These are phyloP conservation scores for Kurtzmaniella fragi DNA, from an alignment of 805 yeast species.

Conservation along the genomic window DNA sequence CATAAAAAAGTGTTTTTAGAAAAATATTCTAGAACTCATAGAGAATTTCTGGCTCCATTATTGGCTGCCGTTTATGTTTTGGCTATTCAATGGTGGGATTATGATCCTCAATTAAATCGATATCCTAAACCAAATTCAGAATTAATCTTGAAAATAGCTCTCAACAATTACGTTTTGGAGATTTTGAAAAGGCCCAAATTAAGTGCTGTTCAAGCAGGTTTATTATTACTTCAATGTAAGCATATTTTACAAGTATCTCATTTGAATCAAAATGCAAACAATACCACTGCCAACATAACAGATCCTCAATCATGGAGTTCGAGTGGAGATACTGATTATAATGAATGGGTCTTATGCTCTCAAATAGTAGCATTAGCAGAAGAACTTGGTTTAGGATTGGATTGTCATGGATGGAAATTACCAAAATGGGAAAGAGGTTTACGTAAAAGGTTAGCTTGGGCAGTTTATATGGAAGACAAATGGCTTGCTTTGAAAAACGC, in stretches of 20 bases:
- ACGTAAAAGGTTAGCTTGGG: slow-evolving; percentile 90
- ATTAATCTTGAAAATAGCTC: slow-evolving; percentile 38
- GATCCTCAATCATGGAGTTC: slow-evolving; percentile 5
- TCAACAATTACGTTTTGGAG: slow-evolving; percentile 69
- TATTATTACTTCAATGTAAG: slow-evolving; percentile 66
- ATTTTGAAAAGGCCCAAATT: slow-evolving; percentile 82
- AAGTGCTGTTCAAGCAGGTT: slow-evolving; percentile 88
- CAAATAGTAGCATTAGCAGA: slow-evolving; percentile 86
- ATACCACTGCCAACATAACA: slow-evolving; percentile 6
- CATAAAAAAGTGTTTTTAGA: slow-evolving; percentile 91
- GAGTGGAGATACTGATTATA: slow-evolving; percentile 37
- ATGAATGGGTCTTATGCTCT: slow-evolving; percentile 82
- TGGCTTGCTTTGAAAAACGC: slow-evolving; percentile 83
- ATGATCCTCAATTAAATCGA: slow-evolving; percentile 69
- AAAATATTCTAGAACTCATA: slow-evolving; percentile 83
- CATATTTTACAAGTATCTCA: slow-evolving; percentile 23
- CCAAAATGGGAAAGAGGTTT: slow-evolving; percentile 95
- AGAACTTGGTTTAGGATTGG: slow-evolving; percentile 86
- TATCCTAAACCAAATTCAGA: slow-evolving; percentile 75
- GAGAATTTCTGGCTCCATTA: slow-evolving; percentile 88
- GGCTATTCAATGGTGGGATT: slow-evolving; percentile 94
- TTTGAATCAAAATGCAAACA: slow-evolving; percentile 4
- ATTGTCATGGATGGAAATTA: slow-evolving; percentile 84
- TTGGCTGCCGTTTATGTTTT: slow-evolving; percentile 86
- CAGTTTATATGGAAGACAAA: slow-evolving; percentile 86